Percentiles rank a stretch among this genome's conserved stretches.
Conservation (phyloP, 768 basidiomycete species). For the Cystobasidium tubakii region DNA sequence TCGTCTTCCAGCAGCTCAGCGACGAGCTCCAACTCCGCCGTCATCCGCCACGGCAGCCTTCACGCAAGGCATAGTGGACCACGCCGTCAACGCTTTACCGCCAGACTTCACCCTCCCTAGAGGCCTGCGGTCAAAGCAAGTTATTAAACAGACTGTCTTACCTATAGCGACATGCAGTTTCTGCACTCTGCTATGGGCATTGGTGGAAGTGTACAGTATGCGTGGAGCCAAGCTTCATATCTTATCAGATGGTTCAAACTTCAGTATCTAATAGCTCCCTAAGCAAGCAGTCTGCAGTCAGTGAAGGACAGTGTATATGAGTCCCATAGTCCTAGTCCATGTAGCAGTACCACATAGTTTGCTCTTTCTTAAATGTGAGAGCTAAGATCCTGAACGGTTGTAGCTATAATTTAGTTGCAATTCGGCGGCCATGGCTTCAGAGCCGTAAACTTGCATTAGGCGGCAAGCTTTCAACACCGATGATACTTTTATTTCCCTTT, state of each 20-base stretch:
- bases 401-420: too few relatives aligned
- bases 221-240: conserved; percentile 3
- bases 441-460: too few relatives aligned
- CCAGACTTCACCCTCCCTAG: conserved; percentile 21
- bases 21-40: neutral
- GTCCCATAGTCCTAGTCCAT: neutral
- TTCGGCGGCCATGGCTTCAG: too few relatives aligned
- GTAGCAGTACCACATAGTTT: neutral
- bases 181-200: conserved; percentile 26
- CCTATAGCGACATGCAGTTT: conserved; percentile 33
- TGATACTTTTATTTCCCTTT: too few relatives aligned
- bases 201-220: conserved; percentile 23
- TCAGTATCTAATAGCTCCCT: neutral
- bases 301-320: neutral
- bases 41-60: neutral
- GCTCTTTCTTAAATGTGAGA: neutral
- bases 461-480: too few relatives aligned
- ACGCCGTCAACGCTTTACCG: neutral
- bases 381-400: too few relatives aligned
- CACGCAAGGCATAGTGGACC: neutral
- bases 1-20: conserved; percentile 9
- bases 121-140: conserved; percentile 31
- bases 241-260: neutral
- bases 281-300: neutral
- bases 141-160: conserved; percentile 28